Conservation (phyloP, 352 stramenopile genomes). For the Globisporangium carolinianum region DNA sequence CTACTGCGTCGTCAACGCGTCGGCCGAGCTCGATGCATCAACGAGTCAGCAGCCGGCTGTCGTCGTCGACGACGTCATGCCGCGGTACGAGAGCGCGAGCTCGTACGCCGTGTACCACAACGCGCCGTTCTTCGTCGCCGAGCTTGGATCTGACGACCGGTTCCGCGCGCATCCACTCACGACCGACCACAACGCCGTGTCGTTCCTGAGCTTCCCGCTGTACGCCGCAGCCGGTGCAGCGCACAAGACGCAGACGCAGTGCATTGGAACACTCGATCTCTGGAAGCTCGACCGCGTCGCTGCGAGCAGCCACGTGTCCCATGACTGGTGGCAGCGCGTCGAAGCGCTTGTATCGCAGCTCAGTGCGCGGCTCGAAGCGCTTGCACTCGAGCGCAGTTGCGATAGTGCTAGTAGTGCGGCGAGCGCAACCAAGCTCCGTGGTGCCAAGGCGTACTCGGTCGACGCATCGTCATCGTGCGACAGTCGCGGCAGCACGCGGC, state of each 20-base stretch:
- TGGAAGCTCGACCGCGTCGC: constrained; percentile 48
- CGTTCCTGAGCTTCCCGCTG: constrained; percentile 66
- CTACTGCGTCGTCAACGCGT: constrained; percentile 59
- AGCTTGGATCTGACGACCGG: constrained; percentile 51
- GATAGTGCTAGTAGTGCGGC: constrained; percentile 8
- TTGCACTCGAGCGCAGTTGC: constrained; percentile 33
- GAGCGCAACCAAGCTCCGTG: constrained; percentile 19
- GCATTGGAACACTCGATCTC: constrained; percentile 65
- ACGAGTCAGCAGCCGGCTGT: constrained; percentile 26
- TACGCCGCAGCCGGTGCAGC: constrained; percentile 22
- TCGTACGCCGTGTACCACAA: constrained; percentile 61
- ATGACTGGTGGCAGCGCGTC: constrained; percentile 44
- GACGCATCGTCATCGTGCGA: constrained; percentile 46
- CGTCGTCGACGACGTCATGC: constrained; percentile 44
- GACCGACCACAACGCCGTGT: constrained; percentile 48
- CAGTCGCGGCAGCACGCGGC: constrained; percentile 46
- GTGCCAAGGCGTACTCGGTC: constrained; percentile 40
- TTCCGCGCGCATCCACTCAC: constrained; percentile 63
- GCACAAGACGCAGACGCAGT: constrained; percentile 17
- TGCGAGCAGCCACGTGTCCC: constrained; percentile 54
- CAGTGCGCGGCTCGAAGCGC: constrained; percentile 36
- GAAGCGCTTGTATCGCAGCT: constrained; percentile 30
- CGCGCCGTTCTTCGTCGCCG: constrained; percentile 57
- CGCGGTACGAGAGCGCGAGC: constrained; percentile 61
- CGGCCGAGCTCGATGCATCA: constrained; percentile 22